Evolutionary conservation across 1,284 basidiomycete genomes (phyloP), one percentile per base, ranked within the genome.

Genomic region (Leccinum ponderosum): DNA sequence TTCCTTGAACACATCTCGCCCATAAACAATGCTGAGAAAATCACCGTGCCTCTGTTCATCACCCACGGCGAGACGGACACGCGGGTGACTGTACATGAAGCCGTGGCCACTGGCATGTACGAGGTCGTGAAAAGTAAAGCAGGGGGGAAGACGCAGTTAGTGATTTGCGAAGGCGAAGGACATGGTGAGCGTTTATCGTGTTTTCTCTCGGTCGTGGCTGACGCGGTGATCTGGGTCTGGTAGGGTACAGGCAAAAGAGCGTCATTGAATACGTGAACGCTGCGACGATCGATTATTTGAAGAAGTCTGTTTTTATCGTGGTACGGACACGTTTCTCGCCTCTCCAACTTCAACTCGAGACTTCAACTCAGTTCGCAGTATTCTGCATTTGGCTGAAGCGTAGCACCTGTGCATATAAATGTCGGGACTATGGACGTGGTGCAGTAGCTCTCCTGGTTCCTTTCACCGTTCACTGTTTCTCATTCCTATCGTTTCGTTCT

Each of bases 171-270:
- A 59, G 69, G 72, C 50, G 77, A 78, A 59, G 77, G 77, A n/a
- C 76, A 77, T 44, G 77, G 77, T 78, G 53, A 53, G 73, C 55
- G 20, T 52, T 35, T 31, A 3, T 55, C 42, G n/a, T 39, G 35
- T 47, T 12, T 50, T 12, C 31, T 22, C 44, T 52, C 27, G 6
- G n/a, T 57, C 11, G 44, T 53, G 35, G 51, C 53, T 64, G 27
- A 61, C 48, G 12, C 47, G 61, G 5, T 4, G 5, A 53, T 12
- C 37, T 29, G 31, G 11, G 31, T 57, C 3, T 6, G 58, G 7
- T 60, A 77, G 77, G 77, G 12, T 78, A 78, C 65, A 77, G 64
- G 64, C 76, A 77, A 56, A 78, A 78, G 71, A 76, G 70, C 52
- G 75, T 77, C 33, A 76, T 77, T n/a, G 77, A 77, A 58, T 78